Conservation (phyloP, 2,329 filamentous ascomycete species). For the Hypoxylon sp. region DNA sequence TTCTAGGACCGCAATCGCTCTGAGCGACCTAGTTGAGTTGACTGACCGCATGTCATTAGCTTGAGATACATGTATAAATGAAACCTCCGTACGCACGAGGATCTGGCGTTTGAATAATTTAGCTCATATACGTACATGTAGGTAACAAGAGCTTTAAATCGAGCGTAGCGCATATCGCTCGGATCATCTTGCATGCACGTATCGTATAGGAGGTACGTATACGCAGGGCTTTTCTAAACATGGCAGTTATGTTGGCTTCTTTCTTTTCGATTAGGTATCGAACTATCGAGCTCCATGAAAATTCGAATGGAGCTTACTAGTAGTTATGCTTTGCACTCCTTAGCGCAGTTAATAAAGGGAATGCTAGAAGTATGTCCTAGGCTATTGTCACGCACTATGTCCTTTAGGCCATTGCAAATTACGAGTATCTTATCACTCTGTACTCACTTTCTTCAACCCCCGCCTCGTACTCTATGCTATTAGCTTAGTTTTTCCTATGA, state of each 20-base stretch:
- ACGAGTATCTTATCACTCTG: too few relatives aligned
- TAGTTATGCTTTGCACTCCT: not conserved
- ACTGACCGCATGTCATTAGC: not conserved
- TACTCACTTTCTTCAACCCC: not conserved
- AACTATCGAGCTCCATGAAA: not conserved
- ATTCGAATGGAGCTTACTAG: not conserved
- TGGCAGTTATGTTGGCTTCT: not conserved
- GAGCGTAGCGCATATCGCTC: not conserved
- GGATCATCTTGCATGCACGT: slow-evolving; percentile 1
- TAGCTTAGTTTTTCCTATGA: not conserved
- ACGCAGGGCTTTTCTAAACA: slow-evolving; percentile 9
- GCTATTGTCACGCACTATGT: not conserved
- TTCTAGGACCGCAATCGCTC: not conserved
- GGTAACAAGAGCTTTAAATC: not conserved
- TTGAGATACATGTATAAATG: not conserved
- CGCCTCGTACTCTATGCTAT: not conserved
- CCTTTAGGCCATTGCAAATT: too few relatives aligned
- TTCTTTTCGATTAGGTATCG: not conserved
- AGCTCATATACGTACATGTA: not conserved
- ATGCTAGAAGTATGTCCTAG: not conserved
- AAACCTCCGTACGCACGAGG: not conserved
- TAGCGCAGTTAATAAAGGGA: not conserved
- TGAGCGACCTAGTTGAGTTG: not conserved
- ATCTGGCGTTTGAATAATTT: not conserved
- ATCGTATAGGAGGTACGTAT: slow-evolving; percentile 6